These are phyloP conservation scores for Xenoacremonium recifei DNA, from an alignment of 2,329 filamentous ascomycete species.

Conservation along the genomic window DNA sequence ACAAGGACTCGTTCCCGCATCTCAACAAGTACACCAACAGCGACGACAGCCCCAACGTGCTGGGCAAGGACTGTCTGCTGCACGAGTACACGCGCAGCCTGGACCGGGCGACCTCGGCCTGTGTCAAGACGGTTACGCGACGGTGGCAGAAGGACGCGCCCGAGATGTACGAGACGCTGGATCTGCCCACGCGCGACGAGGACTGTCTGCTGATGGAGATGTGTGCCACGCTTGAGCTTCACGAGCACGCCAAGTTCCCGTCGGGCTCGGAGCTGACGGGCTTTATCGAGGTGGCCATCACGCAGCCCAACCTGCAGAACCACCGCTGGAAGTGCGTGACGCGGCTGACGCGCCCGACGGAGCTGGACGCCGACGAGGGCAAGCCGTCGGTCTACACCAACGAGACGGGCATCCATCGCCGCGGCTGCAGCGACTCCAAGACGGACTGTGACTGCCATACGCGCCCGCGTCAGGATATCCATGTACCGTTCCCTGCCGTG, in stretches of 20 bases:
- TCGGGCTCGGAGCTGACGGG: slow-evolving; percentile 59
- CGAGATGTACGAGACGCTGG: slow-evolving; percentile 52
- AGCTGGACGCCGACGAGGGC: slow-evolving; percentile 48
- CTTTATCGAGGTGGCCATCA: slow-evolving; percentile 58
- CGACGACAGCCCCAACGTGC: slow-evolving; percentile 49
- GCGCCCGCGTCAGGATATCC: slow-evolving; percentile 47
- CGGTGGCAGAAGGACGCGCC: slow-evolving; percentile 61
- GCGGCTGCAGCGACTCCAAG: slow-evolving; percentile 48
- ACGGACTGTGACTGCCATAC: slow-evolving; percentile 51
- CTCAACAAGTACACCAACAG: slow-evolving; percentile 53
- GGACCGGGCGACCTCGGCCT: slow-evolving; percentile 55
- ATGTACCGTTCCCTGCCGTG: slow-evolving; percentile 56
- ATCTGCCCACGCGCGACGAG: slow-evolving; percentile 47
- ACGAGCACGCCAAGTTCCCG: slow-evolving; percentile 56
- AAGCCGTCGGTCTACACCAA: slow-evolving; percentile 47
- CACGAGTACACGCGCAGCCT: slow-evolving; percentile 59
- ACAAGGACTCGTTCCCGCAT: slow-evolving; percentile 52
- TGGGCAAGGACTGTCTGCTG: slow-evolving; percentile 52
- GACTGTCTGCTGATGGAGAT: slow-evolving; percentile 60
- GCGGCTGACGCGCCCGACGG: slow-evolving; percentile 54
- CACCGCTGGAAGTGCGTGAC: slow-evolving; percentile 62
- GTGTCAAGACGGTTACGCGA: slow-evolving; percentile 50
- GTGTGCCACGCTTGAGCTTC: slow-evolving; percentile 58
- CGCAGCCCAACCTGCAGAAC: slow-evolving; percentile 50
- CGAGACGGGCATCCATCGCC: slow-evolving; percentile 52